A percentile compares a stretch with the other conserved stretches of the same genome.
Conservation (phyloP, 2,329 filamentous ascomycete species). For the Alternaria panax region DNA sequence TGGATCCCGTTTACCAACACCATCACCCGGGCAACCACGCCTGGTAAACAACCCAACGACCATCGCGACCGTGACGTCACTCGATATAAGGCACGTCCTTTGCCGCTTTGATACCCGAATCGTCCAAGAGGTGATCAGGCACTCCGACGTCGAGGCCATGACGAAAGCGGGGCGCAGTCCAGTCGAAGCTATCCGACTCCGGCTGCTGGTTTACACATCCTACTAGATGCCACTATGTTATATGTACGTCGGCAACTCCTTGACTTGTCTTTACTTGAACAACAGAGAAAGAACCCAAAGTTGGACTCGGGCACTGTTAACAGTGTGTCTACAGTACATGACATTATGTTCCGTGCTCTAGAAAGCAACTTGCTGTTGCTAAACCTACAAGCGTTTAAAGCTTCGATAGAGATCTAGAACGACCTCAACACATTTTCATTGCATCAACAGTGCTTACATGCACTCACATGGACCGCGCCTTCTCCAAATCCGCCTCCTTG, state of each 20-base stretch:
- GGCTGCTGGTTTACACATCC: neutral
- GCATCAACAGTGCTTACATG: neutral
- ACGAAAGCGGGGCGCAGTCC: constrained; percentile 27
- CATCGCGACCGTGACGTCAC: constrained; percentile 12
- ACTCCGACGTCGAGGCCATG: constrained; percentile 17
- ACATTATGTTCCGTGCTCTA: neutral
- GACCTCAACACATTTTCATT: neutral
- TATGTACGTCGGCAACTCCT: neutral
- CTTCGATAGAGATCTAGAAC: constrained; percentile 5
- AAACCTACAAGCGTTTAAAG: constrained; percentile 5
- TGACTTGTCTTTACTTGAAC: neutral
- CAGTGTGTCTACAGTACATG: neutral
- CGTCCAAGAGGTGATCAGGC: no score
- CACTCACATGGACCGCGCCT: constrained; percentile 36
- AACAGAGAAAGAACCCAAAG: neutral
- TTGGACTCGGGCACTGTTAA: neutral
- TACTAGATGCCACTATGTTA: neutral
- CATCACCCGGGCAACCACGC: constrained; percentile 19
- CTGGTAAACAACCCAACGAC: constrained; percentile 5
- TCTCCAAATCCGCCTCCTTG: constrained; percentile 58
- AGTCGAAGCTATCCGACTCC: constrained; percentile 13
- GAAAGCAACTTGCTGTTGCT: neutral
- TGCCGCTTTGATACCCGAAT: no score
- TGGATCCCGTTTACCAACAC: constrained; percentile 16
- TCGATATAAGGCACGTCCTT: constrained; percentile 41